Evolutionary conservation across 1,284 basidiomycete species (phyloP).

Genomic region (Microbotryum lychnidis-dioicae): DNA sequence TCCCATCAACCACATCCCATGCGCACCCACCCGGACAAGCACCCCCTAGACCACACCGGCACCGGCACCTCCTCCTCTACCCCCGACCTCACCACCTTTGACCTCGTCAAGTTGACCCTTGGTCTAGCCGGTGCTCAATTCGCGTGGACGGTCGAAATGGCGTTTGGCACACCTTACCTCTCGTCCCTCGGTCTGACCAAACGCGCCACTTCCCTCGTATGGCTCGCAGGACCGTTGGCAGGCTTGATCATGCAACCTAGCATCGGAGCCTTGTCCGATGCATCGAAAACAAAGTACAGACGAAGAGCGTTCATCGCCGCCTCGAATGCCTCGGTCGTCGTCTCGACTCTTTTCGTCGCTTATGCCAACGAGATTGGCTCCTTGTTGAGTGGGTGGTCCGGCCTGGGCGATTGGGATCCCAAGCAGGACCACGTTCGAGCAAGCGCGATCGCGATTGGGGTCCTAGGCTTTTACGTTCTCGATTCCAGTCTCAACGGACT

Average conservation of each 20-base stretch:
- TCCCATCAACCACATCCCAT: too few species aligned
- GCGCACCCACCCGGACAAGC: neutral
- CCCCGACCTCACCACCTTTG: neutral
- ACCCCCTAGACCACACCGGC: neutral
- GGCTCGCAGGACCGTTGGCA: slow-evolving; percentile 88
- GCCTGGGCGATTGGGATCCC: slow-evolving; percentile 85
- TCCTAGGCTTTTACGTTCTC: slow-evolving; percentile 84
- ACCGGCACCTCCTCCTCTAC: neutral
- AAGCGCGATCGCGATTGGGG: slow-evolving; percentile 71
- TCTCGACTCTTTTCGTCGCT: slow-evolving; percentile 74
- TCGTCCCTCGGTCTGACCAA: slow-evolving; percentile 79
- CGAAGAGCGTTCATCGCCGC: slow-evolving; percentile 19
- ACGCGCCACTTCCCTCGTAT: slow-evolving; percentile 75
- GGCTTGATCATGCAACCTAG: slow-evolving; percentile 90
- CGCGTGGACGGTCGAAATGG: slow-evolving; percentile 83
- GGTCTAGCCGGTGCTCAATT: slow-evolving; percentile 72
- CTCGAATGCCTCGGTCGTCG: slow-evolving; percentile 35
- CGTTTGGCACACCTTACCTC: slow-evolving; percentile 72
- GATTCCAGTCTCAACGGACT: slow-evolving; percentile 81
- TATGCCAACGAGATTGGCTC: slow-evolving; percentile 70
- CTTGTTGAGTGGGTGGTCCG: slow-evolving; percentile 64
- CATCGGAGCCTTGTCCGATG: slow-evolving; percentile 53
- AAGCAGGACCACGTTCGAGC: slow-evolving; percentile 56
- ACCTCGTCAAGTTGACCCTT: slow-evolving; percentile 42
- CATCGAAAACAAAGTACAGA: slow-evolving; percentile 12